phyloP scores from a whole-genome alignment of 1,139 yeast species.

The Suhomyces choctaworum region DNA sequence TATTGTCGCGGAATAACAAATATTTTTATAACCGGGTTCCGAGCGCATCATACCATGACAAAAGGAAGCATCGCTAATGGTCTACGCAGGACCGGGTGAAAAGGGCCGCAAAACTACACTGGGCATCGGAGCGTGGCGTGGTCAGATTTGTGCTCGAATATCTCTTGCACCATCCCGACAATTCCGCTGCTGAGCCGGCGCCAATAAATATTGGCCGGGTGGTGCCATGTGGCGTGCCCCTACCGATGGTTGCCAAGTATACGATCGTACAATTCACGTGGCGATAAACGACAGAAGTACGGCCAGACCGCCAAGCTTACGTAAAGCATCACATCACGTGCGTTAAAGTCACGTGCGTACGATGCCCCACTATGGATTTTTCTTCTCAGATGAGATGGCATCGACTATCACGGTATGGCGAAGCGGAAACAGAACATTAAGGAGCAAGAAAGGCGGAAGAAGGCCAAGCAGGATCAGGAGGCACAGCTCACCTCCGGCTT shows the following conservation, averaged over 20 bases:
- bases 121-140: too few species aligned
- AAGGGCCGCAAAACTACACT: too few species aligned
- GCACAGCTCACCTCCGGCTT: conserved; percentile 46
- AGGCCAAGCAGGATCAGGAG: conserved; percentile 51
- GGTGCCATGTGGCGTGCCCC: conserved; percentile 1
- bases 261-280: conserved; percentile 10
- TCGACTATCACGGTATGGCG: conserved; percentile 34
- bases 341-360: conserved; percentile 1
- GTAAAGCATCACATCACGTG: neutral
- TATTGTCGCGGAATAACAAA: neutral
- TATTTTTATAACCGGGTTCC: neutral
- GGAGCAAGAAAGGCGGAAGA: conserved; percentile 48
- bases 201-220: too few species aligned
- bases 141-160: too few species aligned
- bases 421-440: conserved; percentile 46
- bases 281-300: conserved; percentile 1
- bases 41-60: neutral
- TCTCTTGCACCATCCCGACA: too few species aligned
- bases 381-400: neutral
- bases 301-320: too few species aligned
- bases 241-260: neutral
- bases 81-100: too few species aligned
- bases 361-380: too few species aligned
- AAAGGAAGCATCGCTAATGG: too few species aligned
- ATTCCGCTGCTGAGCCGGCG: too few species aligned